Base-by-base conservation (phyloP, 2,329 filamentous ascomycete species). In the Dactylellina leptospora region DNA sequence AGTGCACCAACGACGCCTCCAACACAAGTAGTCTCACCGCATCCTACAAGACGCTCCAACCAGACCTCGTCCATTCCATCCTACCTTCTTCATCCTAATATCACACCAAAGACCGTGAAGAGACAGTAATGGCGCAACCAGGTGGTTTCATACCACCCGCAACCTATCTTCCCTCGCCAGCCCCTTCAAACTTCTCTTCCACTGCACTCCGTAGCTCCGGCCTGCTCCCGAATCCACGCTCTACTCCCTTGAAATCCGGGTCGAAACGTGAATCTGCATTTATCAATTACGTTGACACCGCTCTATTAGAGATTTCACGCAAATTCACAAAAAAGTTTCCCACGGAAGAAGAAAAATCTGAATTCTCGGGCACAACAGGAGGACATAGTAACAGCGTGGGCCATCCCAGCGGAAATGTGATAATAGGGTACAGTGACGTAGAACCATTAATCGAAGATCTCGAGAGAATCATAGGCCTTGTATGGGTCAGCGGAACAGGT, bases 401-500 rank as follows among this genome's bases (percentile, higher is more conserved):
- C n/a, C 42, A 30, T 36, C 6, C 3, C 13, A 23, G 11, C 11
- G 16, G 42, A 3, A 28, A 20, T 8, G 38, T 51, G 11, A 62
- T 73, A 27, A 30, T 73, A 42, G 69, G 69, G n/a, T 73, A 73
- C 40, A 66, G 59, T 23, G 61, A 73, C 54, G 69, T 53, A 38
- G 69, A 73, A 27, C 61, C 61, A 40, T 38, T 73, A 36, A 56
- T 73, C 20, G 54, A 66, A 9, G 61, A 68, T 16, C 9, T 68
- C 1, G 69, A 68, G 40, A 59, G 40, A 25, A 36, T 73, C 18
- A 61, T 73, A 45, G 62, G 55, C 3, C 38, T 73, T 4, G 55
- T 73, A 18, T 73, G 69, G 69, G 61, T 73, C 9, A 73, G 69
- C 23, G 61, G 69, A 28, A 73, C 69, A 60, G 61, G 69, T 73